phyloP scores from a whole-genome alignment of 495 filamentous ascomycete species.

The Penicillium riverlandense region DNA sequence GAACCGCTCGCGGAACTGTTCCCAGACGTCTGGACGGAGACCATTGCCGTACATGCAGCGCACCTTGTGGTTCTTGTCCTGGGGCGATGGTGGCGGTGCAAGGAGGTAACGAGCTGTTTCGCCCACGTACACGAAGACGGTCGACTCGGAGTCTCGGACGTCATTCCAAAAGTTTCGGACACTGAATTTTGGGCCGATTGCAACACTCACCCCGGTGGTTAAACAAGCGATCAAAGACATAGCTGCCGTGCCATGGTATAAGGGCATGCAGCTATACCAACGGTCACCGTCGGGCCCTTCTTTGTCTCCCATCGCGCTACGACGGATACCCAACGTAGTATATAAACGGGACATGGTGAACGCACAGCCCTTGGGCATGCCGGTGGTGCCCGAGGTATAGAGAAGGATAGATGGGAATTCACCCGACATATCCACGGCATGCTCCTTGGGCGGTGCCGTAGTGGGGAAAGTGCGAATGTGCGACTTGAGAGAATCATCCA shows the following conservation, averaged over 20 bases:
- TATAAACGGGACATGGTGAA: slow-evolving; percentile 42
- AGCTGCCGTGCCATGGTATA: slow-evolving; percentile 72
- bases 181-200: slow-evolving; percentile 64
- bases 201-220: slow-evolving; percentile 52
- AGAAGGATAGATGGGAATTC: slow-evolving; percentile 53
- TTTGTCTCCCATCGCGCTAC: slow-evolving; percentile 15
- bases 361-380: slow-evolving; percentile 54
- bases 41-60: slow-evolving; percentile 71
- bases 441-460: slow-evolving; percentile 30
- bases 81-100: slow-evolving; percentile 53
- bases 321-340: slow-evolving; percentile 16
- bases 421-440: slow-evolving; percentile 33
- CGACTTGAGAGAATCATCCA: slow-evolving; percentile 39
- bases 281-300: slow-evolving; percentile 45
- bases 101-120: slow-evolving; percentile 74
- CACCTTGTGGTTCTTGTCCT: slow-evolving; percentile 60
- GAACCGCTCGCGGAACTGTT: slow-evolving; percentile 58
- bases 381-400: slow-evolving; percentile 67
- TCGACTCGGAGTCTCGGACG: slow-evolving; percentile 58
- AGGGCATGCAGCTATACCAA: slow-evolving; percentile 74
- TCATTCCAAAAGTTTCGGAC: slow-evolving; percentile 69
- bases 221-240: slow-evolving; percentile 49
- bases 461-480: slow-evolving; percentile 43
- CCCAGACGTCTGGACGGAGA: slow-evolving; percentile 71
- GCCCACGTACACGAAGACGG: slow-evolving; percentile 75